phyloP scores from a whole-genome alignment of 208 protist species.

The Leishmania braziliensis region DNA sequence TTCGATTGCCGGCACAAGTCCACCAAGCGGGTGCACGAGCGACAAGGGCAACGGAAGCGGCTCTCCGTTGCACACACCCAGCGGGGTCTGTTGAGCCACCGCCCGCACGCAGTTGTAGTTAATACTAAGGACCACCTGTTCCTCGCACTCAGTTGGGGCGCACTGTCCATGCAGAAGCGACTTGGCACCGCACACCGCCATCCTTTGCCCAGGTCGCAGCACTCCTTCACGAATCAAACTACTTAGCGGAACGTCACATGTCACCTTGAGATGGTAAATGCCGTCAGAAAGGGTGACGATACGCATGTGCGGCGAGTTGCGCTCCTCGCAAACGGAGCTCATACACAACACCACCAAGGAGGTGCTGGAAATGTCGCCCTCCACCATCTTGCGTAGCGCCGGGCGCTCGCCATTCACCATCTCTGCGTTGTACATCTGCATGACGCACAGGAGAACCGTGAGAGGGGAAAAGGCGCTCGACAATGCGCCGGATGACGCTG shows the following conservation, averaged over 20 bases:
- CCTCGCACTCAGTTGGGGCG: conserved; percentile 58
- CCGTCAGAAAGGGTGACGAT: conserved; percentile 73
- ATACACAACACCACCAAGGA: conserved; percentile 63
- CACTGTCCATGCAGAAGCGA: conserved; percentile 42
- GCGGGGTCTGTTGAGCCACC: conserved; percentile 34
- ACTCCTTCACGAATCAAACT: conserved; percentile 64
- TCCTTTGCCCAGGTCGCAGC: conserved; percentile 51
- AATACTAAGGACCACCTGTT: conserved; percentile 53
- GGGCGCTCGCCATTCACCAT: conserved; percentile 66
- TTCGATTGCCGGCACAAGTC: conserved; percentile 72
- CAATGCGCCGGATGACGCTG: not conserved
- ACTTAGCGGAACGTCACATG: conserved; percentile 77
- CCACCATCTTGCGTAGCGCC: conserved; percentile 65
- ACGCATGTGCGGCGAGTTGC: conserved; percentile 53
- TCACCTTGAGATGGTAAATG: conserved; percentile 64
- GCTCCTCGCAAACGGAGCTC: conserved; percentile 47
- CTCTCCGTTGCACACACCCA: conserved; percentile 60
- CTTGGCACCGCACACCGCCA: conserved; percentile 72
- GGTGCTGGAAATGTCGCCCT: conserved; percentile 66
- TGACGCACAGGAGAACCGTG: conserved; percentile 53
- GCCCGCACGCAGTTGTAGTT: conserved; percentile 85
- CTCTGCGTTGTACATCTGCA: conserved; percentile 78
- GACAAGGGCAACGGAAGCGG: conserved; percentile 48
- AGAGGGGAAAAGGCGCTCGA: conserved; percentile 14
- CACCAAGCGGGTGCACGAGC: conserved; percentile 64